Evolutionary conservation across 1,284 basidiomycete genomes (phyloP), one percentile per base, ranked within the genome.

Genomic region (Violaceomyces palustris): DNA sequence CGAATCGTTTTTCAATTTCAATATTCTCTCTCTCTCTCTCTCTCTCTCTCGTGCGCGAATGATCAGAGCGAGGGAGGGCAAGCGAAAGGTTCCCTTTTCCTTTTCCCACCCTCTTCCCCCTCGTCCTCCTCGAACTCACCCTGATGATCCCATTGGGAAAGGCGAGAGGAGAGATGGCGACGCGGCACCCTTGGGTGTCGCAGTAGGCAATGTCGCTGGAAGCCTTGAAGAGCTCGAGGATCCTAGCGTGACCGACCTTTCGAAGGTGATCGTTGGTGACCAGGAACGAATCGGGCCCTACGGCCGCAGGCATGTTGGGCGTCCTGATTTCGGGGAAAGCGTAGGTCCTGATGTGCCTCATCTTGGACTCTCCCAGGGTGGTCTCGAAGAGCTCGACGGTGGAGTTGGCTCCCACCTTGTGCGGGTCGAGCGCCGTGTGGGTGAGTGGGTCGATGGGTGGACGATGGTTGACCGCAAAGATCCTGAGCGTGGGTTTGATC

Each of bases 341-440:
- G 19, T 85, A 74, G 5, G 85, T 86, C 38, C 74, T 75, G 29
- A 86, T 67, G 64, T 85, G 80, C 6, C 75, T 74, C 49, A 86
- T 67, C 6, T 65, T 72, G 6, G 71, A 63, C 37, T 75, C 74
- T 4, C 80, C 79, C 2, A 79, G 57, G 0, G 52, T 73, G 0
- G 82, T 81, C 56, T 79, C 79, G 69, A 87, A 87, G 21, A 87
- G 77, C 62, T 87, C 85, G 15, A 88, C 75, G 34, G 78, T 79
- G 1, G 83, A 85, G 64, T 87, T 82, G 6, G 85, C 83, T 12
- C 85, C 85, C 74, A 55, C 82, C 74, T 50, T 55, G 24, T 21
- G 21, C 4, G 59, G 50, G n/a, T 60, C 50, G 18, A 54, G n/a
- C 4, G 51, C 42, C 7, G 39, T 39, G 32, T 48, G 45, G 10